Evolutionary conservation across 192 early-diverging fungal genomes (phyloP).

Genomic region (Oehlia diaphana): DNA sequence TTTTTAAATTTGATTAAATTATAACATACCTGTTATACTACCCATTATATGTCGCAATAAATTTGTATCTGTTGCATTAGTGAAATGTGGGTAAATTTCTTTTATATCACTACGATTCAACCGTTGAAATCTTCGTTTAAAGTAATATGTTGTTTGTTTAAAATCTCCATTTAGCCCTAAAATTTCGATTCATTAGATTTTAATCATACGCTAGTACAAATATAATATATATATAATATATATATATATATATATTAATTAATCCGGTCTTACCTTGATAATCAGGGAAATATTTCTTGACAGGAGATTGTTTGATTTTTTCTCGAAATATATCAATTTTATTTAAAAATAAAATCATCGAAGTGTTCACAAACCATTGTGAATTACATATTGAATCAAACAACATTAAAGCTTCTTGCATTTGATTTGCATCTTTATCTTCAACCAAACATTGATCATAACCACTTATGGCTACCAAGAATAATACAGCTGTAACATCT

Average conservation of each 20-base stretch:
- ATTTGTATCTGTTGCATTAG: constrained; percentile 81
- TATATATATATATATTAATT: too few relatives aligned
- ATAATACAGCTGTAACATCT: constrained; percentile 93
- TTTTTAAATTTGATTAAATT: not conserved
- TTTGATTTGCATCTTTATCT: constrained; percentile 95
- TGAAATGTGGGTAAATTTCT: constrained; percentile 87
- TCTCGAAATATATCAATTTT: constrained; percentile 96
- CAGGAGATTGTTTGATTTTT: constrained; percentile 81
- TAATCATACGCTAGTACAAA: too few relatives aligned
- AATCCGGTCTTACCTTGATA: constrained; percentile 48
- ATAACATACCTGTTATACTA: constrained; percentile 74
- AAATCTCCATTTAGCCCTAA: constrained; percentile 47
- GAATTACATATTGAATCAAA: constrained; percentile 98
- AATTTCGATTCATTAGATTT: not conserved
- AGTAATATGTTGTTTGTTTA: constrained; percentile 74
- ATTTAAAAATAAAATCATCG: constrained; percentile 97
- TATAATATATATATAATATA: too few relatives aligned
- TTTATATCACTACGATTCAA: constrained; percentile 77
- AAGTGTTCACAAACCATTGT: constrained; percentile 95
- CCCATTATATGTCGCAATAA: constrained; percentile 89
- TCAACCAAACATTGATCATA: constrained; percentile 96
- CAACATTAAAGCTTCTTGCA: constrained; percentile 94
- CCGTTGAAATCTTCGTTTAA: constrained; percentile 75
- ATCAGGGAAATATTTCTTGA: constrained; percentile 90
- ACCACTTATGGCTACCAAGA: constrained; percentile 92